These are phyloP conservation scores for Cercospora sp. DNA, from an alignment of 2,329 filamentous ascomycete genomes.

Conservation along the genomic window DNA sequence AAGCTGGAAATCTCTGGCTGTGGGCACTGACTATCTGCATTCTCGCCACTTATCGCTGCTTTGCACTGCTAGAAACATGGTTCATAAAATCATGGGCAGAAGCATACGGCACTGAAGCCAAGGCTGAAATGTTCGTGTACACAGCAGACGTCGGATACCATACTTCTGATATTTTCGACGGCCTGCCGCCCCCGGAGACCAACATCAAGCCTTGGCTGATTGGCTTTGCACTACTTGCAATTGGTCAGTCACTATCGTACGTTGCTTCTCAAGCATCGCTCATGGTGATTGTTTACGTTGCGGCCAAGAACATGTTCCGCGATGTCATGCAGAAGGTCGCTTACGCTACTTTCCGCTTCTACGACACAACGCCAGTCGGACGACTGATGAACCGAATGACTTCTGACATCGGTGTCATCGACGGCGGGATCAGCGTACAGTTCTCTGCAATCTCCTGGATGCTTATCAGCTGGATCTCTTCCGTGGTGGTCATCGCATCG, in stretches of 20 bases:
- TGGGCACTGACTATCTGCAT: constrained; percentile 68
- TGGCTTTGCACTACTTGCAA: constrained; percentile 67
- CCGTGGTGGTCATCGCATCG: constrained; percentile 74
- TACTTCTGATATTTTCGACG: constrained; percentile 45
- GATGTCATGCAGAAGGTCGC: constrained; percentile 72
- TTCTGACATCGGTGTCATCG: constrained; percentile 84
- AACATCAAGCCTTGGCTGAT: constrained; percentile 74
- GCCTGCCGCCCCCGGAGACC: constrained; percentile 65
- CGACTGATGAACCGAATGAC: constrained; percentile 90
- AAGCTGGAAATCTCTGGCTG: constrained; percentile 72
- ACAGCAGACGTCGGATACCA: constrained; percentile 20
- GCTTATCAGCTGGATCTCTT: constrained; percentile 69
- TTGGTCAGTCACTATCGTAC: constrained; percentile 60
- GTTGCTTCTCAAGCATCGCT: constrained; percentile 66
- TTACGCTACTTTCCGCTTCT: constrained; percentile 82
- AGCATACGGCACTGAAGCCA: constrained; percentile 56
- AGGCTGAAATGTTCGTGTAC: constrained; percentile 21
- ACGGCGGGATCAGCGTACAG: constrained; percentile 77
- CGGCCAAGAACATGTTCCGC: constrained; percentile 73
- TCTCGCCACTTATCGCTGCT: constrained; percentile 63
- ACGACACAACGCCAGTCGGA: constrained; percentile 85
- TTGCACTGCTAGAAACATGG: constrained; percentile 69
- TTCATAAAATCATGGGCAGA: constrained; percentile 89
- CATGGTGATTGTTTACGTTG: constrained; percentile 75
- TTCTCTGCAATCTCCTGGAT: constrained; percentile 72